Evolutionary conservation across 257 asterid genomes (phyloP).

Genomic region (Rubia yunnanensis): DNA sequence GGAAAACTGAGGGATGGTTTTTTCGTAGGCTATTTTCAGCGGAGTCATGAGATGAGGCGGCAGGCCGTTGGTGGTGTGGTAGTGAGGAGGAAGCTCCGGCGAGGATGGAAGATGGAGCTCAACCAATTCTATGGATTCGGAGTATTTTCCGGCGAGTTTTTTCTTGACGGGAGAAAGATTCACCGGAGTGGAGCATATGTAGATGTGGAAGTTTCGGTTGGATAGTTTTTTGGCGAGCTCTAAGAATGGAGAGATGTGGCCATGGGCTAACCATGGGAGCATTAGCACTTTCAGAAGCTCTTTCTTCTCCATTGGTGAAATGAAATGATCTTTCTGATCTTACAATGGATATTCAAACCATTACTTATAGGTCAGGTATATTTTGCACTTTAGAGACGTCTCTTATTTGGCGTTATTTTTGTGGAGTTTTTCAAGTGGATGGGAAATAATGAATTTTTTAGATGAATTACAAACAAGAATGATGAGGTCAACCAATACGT

Average conservation of each 20-base stretch:
- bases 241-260: not conserved
- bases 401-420: too few species aligned
- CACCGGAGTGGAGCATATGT: slow-evolving; percentile 22
- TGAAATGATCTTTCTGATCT: not conserved
- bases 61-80: slow-evolving; percentile 9
- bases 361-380: too few species aligned
- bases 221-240: slow-evolving; percentile 5
- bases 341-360: not conserved
- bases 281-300: slow-evolving; percentile 8
- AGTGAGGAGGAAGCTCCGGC: slow-evolving; percentile 24
- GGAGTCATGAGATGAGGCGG: slow-evolving; percentile 15
- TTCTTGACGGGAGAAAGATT: slow-evolving; percentile 11
- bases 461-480: not conserved
- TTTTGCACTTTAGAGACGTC: too few species aligned
- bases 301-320: not conserved
- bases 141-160: not conserved
- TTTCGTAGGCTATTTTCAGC: slow-evolving; percentile 31
- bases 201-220: slow-evolving; percentile 1
- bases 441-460: too few species aligned
- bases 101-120: slow-evolving; percentile 15
- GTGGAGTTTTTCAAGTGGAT: too few species aligned
- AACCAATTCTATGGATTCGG: slow-evolving; percentile 4
- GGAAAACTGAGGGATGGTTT: slow-evolving; percentile 19
- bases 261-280: slow-evolving; percentile 18
- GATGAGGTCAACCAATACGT: not conserved